phyloP scores from a whole-genome alignment of 2,329 filamentous ascomycete genomes.

The Aureobasidium sp. region DNA sequence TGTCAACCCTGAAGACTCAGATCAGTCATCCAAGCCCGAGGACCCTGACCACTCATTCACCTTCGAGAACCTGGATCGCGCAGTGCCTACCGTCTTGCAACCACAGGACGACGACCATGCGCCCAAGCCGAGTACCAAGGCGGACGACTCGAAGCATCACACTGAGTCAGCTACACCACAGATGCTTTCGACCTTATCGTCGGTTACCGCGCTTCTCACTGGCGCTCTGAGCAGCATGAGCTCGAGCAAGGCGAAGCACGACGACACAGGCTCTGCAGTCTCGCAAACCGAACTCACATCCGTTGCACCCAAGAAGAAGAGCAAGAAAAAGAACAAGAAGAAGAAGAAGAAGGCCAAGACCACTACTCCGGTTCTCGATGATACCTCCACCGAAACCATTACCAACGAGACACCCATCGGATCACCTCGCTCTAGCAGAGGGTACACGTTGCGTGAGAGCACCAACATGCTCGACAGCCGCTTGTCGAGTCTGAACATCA shows the following conservation, averaged over 20 bases:
- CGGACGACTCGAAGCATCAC: background rate
- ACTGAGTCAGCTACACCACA: background rate
- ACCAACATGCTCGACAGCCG: background rate
- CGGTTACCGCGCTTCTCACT: background rate
- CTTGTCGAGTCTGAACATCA: background rate
- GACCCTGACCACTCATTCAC: no score
- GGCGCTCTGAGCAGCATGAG: conserved; percentile 2
- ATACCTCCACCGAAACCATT: conserved; percentile 3
- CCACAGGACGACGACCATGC: background rate
- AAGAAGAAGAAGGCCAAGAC: conserved; percentile 10
- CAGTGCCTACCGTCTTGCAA: background rate
- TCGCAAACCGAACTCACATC: background rate
- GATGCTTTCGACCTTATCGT: background rate
- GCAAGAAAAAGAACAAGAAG: background rate
- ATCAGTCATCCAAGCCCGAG: no score
- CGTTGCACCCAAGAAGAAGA: background rate
- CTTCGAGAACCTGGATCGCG: background rate
- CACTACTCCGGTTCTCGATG: background rate
- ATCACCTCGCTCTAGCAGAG: background rate
- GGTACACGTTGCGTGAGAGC: background rate
- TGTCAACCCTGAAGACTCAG: no score
- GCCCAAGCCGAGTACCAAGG: background rate
- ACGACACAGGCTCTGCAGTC: background rate
- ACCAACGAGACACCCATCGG: background rate
- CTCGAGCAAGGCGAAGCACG: background rate